Percentiles rank a stretch among this genome's conserved stretches.
phyloP scores from a whole-genome alignment of 345 rosid species.

The Chamaenerion angustifolium region DNA sequence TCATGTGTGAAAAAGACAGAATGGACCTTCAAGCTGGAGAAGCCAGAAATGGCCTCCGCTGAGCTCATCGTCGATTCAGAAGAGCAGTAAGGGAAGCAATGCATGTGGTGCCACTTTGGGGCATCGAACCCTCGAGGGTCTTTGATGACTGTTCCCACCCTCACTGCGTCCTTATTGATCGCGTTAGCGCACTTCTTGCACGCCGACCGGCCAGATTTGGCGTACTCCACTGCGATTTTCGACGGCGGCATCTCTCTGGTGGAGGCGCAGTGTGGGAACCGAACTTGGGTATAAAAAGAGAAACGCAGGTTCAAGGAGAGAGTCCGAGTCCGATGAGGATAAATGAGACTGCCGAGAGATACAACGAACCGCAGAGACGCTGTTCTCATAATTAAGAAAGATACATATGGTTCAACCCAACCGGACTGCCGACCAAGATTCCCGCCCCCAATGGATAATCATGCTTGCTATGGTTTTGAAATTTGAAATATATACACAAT shows the following conservation, averaged over 20 bases:
- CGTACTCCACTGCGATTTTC: constrained; percentile 52
- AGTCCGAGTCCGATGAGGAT: no score
- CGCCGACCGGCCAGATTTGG: constrained; percentile 66
- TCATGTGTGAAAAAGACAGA: neutral
- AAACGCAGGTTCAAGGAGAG: no score
- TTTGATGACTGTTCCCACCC: constrained; percentile 45
- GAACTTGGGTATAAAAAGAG: no score
- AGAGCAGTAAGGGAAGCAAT: constrained; percentile 37
- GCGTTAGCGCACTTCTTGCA: constrained; percentile 58
- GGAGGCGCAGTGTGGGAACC: no score
- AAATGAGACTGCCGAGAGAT: no score
- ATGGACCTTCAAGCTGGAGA: constrained; percentile 43
- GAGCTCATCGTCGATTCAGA: constrained; percentile 16
- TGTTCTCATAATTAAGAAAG: no score
- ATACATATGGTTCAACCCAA: no score
- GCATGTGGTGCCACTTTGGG: constrained; percentile 70
- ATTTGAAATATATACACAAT: no score
- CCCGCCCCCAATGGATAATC: no score
- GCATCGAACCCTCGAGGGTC: constrained; percentile 59
- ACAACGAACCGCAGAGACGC: no score
- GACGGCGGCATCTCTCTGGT: constrained; percentile 4
- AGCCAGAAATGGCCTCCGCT: constrained; percentile 37
- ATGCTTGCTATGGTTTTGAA: no score
- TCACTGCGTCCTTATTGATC: constrained; percentile 34
- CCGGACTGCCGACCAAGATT: no score